A percentile compares a stretch with the other conserved stretches of the same genome.
These are phyloP conservation scores for Prunus armeniaca DNA, from an alignment of 306 rosid genomes.

Conservation along the genomic window DNA sequence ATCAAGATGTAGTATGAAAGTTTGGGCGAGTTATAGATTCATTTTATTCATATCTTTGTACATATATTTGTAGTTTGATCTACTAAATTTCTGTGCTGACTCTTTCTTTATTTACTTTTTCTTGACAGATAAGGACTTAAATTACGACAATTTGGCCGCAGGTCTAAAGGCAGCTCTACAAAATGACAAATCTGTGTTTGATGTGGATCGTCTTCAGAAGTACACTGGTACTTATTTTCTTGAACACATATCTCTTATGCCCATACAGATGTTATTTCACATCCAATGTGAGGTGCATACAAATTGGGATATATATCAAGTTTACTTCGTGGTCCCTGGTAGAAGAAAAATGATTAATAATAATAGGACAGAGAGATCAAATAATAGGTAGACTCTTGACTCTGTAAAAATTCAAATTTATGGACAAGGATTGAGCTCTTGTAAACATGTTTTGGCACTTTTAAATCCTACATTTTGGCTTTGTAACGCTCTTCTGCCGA, in stretches of 20 bases:
- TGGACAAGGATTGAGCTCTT: neutral
- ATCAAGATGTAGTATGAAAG: neutral
- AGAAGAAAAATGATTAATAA: neutral
- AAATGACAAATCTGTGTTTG: conserved; percentile 79
- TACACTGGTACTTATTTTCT: conserved; percentile 57
- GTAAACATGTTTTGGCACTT: neutral
- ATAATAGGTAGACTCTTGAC: neutral
- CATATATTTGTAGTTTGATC: neutral
- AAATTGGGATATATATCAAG: neutral
- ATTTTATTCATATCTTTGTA: neutral
- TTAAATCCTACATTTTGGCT: neutral
- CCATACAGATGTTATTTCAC: neutral
- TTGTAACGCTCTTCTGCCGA: neutral
- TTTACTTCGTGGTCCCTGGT: neutral
- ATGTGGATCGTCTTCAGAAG: conserved; percentile 84
- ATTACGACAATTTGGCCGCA: conserved; percentile 74
- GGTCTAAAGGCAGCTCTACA: conserved; percentile 75
- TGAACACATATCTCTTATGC: conserved; percentile 15
- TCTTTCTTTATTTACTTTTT: conserved; percentile 13
- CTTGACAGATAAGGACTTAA: conserved; percentile 70
- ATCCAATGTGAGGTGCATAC: neutral
- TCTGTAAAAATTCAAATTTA: neutral
- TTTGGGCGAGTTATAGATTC: neutral
- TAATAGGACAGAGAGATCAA: neutral
- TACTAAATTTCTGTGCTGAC: neutral